Evolutionary conservation across 1,139 yeast genomes (phyloP).

Genomic region (Pneumocystis wakefieldiae): DNA sequence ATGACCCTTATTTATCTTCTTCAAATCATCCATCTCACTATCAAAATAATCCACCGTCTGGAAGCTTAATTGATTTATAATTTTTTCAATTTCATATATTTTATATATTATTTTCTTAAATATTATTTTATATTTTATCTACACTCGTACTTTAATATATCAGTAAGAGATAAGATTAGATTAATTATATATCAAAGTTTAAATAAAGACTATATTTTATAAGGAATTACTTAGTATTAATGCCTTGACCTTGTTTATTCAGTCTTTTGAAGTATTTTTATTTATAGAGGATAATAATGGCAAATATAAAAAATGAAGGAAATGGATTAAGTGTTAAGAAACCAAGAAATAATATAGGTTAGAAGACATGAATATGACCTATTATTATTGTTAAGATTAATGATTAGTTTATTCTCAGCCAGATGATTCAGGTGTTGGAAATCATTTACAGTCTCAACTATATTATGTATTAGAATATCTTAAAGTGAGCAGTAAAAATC

Average conservation of each 20-base stretch:
- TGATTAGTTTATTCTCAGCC: constrained; percentile 24
- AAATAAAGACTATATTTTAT: too few relatives aligned
- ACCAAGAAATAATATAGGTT: background rate
- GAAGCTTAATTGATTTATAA: background rate
- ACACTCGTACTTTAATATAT: too few relatives aligned
- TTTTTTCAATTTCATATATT: background rate
- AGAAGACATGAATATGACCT: background rate
- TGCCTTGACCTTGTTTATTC: too few relatives aligned
- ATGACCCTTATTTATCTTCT: background rate
- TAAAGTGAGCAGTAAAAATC: constrained; percentile 35
- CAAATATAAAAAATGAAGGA: background rate
- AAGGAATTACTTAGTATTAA: too few relatives aligned
- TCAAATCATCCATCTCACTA: background rate
- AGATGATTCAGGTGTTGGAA: constrained; percentile 29
- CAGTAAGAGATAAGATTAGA: too few relatives aligned
- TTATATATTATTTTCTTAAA: background rate
- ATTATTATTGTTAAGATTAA: background rate
- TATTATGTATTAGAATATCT: constrained; percentile 82
- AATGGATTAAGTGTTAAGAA: background rate
- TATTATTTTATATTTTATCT: too few relatives aligned
- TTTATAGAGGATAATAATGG: background rate
- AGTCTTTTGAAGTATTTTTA: too few relatives aligned
- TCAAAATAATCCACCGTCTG: background rate
- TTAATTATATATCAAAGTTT: too few relatives aligned
- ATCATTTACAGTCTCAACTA: constrained; percentile 66